Percentiles rank a stretch among this genome's conserved stretches.
phyloP scores from a whole-genome alignment of 2,329 filamentous ascomycete genomes.

The Phaeosphaeriaceae sp. region DNA sequence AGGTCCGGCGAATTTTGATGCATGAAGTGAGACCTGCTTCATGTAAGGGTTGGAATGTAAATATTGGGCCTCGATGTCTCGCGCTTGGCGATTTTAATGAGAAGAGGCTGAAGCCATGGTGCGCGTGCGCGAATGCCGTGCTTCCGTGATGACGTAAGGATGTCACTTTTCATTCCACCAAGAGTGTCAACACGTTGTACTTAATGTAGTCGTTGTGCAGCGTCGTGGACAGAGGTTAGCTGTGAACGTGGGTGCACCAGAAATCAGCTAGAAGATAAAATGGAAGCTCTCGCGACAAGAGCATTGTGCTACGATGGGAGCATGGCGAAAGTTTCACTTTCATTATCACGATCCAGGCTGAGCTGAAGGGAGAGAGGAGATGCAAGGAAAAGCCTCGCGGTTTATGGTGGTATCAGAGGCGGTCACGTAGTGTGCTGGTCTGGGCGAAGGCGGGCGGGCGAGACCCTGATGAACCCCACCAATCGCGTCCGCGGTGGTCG shows the following conservation, averaged over 20 bases:
- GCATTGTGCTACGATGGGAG: background rate
- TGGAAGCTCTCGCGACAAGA: background rate
- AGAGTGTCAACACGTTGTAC: background rate
- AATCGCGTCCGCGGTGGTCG: constrained; percentile 21
- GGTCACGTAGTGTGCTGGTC: background rate
- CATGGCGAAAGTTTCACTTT: background rate
- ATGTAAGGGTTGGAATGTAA: background rate
- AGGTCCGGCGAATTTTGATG: background rate
- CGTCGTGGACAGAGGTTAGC: background rate
- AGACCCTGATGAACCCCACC: constrained; percentile 21
- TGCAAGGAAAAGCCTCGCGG: background rate
- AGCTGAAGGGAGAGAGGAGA: background rate
- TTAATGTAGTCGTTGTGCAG: background rate
- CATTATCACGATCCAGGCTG: background rate
- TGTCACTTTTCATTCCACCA: background rate
- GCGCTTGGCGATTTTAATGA: background rate
- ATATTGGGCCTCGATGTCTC: background rate
- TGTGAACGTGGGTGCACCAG: background rate
- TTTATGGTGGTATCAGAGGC: background rate
- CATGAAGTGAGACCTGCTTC: background rate
- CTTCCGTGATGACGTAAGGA: constrained; percentile 5
- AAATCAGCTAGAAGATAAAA: background rate
- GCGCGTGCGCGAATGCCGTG: constrained; percentile 1
- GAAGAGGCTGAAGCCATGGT: background rate
- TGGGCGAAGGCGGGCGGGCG: constrained; percentile 6